Evolutionary conservation across 805 yeast species (phyloP), one percentile per base, ranked within the genome.

Genomic region (Citeromyces nyonsensis): DNA sequence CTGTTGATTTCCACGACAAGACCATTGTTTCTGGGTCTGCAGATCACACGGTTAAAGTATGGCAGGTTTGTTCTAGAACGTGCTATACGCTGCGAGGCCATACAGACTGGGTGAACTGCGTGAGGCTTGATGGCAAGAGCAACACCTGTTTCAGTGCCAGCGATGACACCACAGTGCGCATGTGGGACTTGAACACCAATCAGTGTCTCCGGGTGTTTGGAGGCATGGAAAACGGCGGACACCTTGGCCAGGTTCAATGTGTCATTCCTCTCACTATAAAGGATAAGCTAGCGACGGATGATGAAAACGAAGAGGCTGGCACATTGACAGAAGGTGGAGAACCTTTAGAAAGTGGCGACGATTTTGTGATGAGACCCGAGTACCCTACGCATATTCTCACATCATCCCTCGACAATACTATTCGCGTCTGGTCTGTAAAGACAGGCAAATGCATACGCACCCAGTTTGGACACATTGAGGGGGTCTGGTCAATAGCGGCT

Each of bases 381-480:
- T 70, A 71, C 36, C 95, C 96, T 10, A 77, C 94, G 0, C 94
- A 88, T 54, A 51, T 86, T 35, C 55, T 86, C 15, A 78, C 95
- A 0, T 84, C 93, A 10, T 83, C 95, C 1, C 59, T 88, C 37
- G 97, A 86, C 52, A 85, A 85, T 53, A 86, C 96, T 5, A 84
- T 86, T 51, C 84, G 86, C 50, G 53, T 88, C 31, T 86, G 96
- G 96, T 93, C 84, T 43, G 78, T 85, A 22, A 63, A 62, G 39
- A 72, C 91, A 1, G 95, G 96, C 3, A 71, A 73, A 51, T 88
- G 97, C 48, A 70, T 85, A 8, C 65, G 95, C 36, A 91, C 98
- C 0, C 88, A 91, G 52, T 91, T 88, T 58, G 98, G 98, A 3
- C 98, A 91, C 49, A 84, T 88, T 34, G 97, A 91, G 54, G 98